Evolutionary conservation across 2,329 filamentous ascomycete genomes (phyloP), one percentile per base, ranked within the genome.

Genomic region (Ophiostoma montium): DNA sequence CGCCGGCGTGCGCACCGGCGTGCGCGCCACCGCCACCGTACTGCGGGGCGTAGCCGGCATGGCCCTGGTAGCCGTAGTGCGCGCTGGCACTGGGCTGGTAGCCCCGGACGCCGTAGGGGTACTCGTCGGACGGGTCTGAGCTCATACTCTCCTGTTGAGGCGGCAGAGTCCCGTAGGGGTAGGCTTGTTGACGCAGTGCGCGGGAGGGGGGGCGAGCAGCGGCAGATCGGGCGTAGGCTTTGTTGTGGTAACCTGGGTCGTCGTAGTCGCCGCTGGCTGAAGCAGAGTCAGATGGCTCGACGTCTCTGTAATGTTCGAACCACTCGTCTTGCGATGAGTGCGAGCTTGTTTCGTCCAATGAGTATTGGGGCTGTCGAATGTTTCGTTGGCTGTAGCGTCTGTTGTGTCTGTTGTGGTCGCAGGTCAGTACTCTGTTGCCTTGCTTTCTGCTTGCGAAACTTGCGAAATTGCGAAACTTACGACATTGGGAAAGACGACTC

Each of bases 41-140:
- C 35, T 61, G 61, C 15, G 58, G 63, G 55, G 66, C 67, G 52
- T 64, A 73, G 16, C 66, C 67, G 52, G 66, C 67, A 59, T 72
- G 67, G 56, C 68, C 71, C 54, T 71, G 76, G 31, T 52, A 48
- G 18, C 55, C 56, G 38, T 62, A 63, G 54, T 59, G 63, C 12
- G 51, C 51, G 35, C 49, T 43, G 19, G 45, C 16, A 59, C 18
- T 55, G 53, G 62, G 59, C 38, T 58, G 59, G 51, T 60, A 62
- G 53, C 64, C 60, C 51, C 65, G 57, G 48, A 61, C 60, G 38
- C 57, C 56, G 53, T 64, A 67, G 23, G 23, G 23, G 60, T 74
- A 81, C n/a, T 84, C 78, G 21, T 85, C 78, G 18, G 70, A 70
- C 33, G 74, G 74, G 61, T 84, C 82, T 68, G 75, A 70, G 62